phyloP scores from a whole-genome alignment of 139 green algal genomes.

The Chlamydomonas incerta region DNA sequence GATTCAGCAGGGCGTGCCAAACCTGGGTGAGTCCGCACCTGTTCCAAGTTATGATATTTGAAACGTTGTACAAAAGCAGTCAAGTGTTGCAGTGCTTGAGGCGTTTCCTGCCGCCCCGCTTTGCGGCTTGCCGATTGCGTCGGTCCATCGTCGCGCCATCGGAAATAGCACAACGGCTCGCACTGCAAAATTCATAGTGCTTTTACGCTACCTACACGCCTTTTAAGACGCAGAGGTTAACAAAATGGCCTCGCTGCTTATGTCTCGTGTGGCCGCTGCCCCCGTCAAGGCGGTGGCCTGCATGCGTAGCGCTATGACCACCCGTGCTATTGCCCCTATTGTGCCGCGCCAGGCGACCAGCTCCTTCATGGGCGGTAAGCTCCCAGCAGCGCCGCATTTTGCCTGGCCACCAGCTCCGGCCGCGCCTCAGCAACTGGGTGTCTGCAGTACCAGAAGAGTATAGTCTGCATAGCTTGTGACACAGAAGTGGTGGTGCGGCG shows the following conservation, averaged over 20 bases:
- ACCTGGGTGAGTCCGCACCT: no score
- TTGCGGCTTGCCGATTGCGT: no score
- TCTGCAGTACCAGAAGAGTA: background rate
- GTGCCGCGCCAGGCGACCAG: conserved; percentile 7
- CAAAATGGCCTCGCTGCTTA: conserved; percentile 23
- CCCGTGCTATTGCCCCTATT: conserved; percentile 26
- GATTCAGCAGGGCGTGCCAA: no score
- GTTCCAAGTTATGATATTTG: no score
- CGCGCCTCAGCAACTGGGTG: background rate
- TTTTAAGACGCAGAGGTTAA: background rate
- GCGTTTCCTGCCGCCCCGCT: no score
- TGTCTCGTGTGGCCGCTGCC: conserved; percentile 2
- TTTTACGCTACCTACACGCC: background rate
- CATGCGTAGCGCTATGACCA: conserved; percentile 26
- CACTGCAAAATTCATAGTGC: no score
- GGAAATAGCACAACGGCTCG: no score
- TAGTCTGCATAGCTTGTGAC: background rate
- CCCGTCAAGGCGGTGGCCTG: conserved; percentile 25
- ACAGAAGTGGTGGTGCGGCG: background rate
- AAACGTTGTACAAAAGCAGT: no score
- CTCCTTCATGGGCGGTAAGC: conserved; percentile 39
- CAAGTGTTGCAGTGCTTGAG: no score
- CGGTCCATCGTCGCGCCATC: no score
- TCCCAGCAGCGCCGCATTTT: background rate
- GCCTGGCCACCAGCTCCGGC: no score